Evolutionary conservation across 2,329 filamentous ascomycete genomes (phyloP).

Genomic region (Diaporthe sp.): DNA sequence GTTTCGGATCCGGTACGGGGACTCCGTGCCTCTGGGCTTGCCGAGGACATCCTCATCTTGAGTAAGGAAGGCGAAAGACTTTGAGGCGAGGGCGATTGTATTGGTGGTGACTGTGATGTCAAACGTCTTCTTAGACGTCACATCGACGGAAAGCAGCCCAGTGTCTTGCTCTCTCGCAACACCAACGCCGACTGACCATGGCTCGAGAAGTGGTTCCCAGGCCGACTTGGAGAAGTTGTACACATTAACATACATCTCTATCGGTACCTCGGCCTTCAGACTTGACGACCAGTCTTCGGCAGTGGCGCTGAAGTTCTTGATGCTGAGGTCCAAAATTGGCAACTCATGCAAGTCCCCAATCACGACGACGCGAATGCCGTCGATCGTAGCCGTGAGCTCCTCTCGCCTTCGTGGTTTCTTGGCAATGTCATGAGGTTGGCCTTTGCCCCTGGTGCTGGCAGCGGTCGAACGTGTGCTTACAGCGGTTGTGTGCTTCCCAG

Average conservation of each 20-base stretch:
- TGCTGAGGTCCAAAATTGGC: constrained; percentile 91
- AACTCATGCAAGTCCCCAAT: constrained; percentile 97
- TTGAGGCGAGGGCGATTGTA: constrained; percentile 91
- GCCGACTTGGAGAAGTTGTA: constrained; percentile 99
- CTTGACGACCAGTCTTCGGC: constrained; percentile 93
- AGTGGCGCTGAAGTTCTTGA: constrained; percentile 88
- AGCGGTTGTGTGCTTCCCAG: constrained; percentile 45
- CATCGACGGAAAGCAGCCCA: constrained; percentile 83
- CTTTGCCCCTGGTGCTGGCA: constrained; percentile 16
- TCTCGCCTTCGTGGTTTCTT: constrained; percentile 64
- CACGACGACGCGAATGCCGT: constrained; percentile 90
- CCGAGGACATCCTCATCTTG: constrained; percentile 91
- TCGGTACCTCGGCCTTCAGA: constrained; percentile 87
- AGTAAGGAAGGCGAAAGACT: constrained; percentile 90
- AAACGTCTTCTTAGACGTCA: constrained; percentile 89
- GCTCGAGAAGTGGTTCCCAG: constrained; percentile 96
- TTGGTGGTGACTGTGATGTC: constrained; percentile 94
- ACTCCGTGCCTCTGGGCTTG: constrained; percentile 91
- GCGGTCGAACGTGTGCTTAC: constrained; percentile 33
- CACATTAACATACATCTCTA: constrained; percentile 95
- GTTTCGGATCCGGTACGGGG: constrained; percentile 93
- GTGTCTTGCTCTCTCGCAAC: constrained; percentile 82
- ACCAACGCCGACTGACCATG: constrained; percentile 94
- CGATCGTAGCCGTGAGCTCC: constrained; percentile 86
- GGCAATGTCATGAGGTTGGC: constrained; percentile 48